phyloP scores from a whole-genome alignment of 192 early-diverging fungal genomes.

The Allomyces arbusculus region DNA sequence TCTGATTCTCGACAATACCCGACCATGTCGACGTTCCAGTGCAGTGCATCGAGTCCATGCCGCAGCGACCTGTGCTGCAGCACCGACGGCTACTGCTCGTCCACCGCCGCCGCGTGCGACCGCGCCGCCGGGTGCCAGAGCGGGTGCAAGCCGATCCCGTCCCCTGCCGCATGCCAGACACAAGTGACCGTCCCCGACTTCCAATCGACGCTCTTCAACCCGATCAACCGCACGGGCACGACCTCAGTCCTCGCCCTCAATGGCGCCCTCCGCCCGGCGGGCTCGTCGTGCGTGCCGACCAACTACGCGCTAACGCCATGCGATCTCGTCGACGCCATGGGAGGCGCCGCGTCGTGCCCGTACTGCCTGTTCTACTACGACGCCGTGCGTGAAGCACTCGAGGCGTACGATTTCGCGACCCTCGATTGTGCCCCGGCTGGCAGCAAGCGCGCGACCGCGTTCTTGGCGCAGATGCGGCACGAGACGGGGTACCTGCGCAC shows the following conservation, averaged over 20 bases:
- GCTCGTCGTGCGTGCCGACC: not conserved
- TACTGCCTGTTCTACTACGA: not conserved
- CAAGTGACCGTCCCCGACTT: not conserved
- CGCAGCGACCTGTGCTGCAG: not conserved
- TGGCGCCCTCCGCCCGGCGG: not conserved
- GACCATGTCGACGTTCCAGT: not conserved
- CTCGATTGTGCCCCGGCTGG: too few relatives aligned
- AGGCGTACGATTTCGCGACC: not conserved
- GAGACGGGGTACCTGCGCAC: not conserved
- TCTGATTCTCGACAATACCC: too few relatives aligned
- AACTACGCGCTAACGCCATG: not conserved
- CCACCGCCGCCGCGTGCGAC: not conserved
- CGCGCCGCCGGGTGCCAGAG: not conserved
- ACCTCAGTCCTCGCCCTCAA: not conserved
- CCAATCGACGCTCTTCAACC: not conserved
- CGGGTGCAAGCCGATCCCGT: not conserved
- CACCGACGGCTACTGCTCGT: not conserved
- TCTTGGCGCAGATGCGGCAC: not conserved
- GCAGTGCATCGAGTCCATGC: not conserved
- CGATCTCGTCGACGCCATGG: not conserved
- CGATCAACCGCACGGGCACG: not conserved
- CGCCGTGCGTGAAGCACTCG: not conserved
- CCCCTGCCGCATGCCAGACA: not conserved
- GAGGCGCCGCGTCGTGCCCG: not conserved
- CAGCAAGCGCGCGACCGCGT: not conserved